Percentiles rank a stretch among this genome's conserved stretches.
phyloP scores from a whole-genome alignment of 1,139 yeast genomes.

The Nakaseomyces bracarensis region DNA sequence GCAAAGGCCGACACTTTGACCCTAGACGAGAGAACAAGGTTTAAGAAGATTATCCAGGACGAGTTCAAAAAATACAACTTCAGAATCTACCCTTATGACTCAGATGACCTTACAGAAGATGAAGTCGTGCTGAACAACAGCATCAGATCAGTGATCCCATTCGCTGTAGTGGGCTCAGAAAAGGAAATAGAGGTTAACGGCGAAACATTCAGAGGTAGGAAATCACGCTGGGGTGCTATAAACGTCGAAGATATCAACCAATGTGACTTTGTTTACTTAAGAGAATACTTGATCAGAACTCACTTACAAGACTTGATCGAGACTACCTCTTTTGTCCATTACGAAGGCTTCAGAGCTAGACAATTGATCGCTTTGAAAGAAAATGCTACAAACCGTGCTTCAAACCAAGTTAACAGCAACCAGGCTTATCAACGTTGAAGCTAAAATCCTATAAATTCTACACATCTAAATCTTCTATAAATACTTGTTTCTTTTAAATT shows the following conservation, averaged over 20 bases:
- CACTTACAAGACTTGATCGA: slow-evolving; percentile 95
- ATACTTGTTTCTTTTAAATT: too few species aligned
- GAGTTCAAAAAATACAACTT: slow-evolving; percentile 71
- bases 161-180: slow-evolving; percentile 94
- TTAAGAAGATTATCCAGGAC: slow-evolving; percentile 65
- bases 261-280: slow-evolving; percentile 87
- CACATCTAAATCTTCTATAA: too few species aligned
- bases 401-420: slow-evolving; percentile 13
- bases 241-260: slow-evolving; percentile 89
- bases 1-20: slow-evolving; percentile 91
- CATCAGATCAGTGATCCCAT: slow-evolving; percentile 76
- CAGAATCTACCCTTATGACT: slow-evolving; percentile 81
- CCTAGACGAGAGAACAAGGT: slow-evolving; percentile 68
- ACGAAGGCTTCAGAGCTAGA: slow-evolving; percentile 87
- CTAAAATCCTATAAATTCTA: neutral
- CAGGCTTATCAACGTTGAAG: slow-evolving; percentile 14
- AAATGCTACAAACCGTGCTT: slow-evolving; percentile 43
- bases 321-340: slow-evolving; percentile 79
- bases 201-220: slow-evolving; percentile 77
- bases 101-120: slow-evolving; percentile 65
- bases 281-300: slow-evolving; percentile 91
- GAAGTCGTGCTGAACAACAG: slow-evolving; percentile 72
- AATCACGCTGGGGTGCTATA: slow-evolving; percentile 87
- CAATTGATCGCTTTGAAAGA: slow-evolving; percentile 92
- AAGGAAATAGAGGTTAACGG: slow-evolving; percentile 66